These are phyloP conservation scores for Tricholomella constricta DNA, from an alignment of 768 basidiomycete species.

Conservation along the genomic window DNA sequence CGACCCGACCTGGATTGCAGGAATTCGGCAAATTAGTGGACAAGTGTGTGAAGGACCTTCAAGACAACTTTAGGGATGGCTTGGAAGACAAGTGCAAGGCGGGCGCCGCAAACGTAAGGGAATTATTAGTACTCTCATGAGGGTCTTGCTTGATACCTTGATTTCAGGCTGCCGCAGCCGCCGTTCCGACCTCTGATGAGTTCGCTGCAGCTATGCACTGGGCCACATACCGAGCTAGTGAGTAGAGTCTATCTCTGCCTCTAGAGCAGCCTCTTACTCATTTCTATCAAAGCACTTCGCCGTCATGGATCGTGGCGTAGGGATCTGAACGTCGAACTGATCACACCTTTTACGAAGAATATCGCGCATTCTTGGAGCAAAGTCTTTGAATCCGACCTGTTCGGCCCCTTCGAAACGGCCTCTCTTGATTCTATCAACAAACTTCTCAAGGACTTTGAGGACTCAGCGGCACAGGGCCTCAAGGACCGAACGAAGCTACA, in stretches of 20 bases:
- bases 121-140: background rate
- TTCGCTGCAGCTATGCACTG: constrained; percentile 61
- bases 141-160: background rate
- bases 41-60: constrained; percentile 45
- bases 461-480: constrained; percentile 50
- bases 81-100: constrained; percentile 58
- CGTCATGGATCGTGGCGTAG: constrained; percentile 57
- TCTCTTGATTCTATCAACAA: constrained; percentile 39
- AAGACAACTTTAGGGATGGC: constrained; percentile 52
- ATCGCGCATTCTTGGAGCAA: constrained; percentile 61
- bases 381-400: constrained; percentile 62
- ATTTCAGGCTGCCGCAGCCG: constrained; percentile 41
- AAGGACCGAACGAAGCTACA: constrained; percentile 54
- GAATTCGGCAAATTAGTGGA: constrained; percentile 49
- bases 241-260: constrained; percentile 18
- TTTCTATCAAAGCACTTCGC: constrained; percentile 39
- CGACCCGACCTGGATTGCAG: constrained; percentile 27
- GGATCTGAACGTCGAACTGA: constrained; percentile 62
- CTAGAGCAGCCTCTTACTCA: background rate
- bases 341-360: constrained; percentile 57
- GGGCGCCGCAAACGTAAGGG: constrained; percentile 51
- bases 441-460: constrained; percentile 53
- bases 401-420: constrained; percentile 45
- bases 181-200: constrained; percentile 48
- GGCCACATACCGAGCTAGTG: constrained; percentile 60